These are phyloP conservation scores for Macrolepiota albuminosa DNA, from an alignment of 768 basidiomycete species.

Conservation along the genomic window DNA sequence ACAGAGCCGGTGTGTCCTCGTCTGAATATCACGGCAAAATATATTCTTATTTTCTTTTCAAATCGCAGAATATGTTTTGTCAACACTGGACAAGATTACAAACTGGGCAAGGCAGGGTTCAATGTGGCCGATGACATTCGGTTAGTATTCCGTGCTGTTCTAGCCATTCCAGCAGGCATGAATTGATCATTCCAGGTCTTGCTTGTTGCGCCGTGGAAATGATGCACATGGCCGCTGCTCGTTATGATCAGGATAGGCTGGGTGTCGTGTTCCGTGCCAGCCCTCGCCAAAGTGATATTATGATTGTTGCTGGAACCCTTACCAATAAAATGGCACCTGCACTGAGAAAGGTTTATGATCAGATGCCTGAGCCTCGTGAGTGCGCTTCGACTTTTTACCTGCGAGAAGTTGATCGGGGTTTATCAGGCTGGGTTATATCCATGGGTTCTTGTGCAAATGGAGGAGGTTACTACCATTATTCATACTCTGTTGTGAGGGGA, in stretches of 20 bases:
- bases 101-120: slow-evolving; percentile 98
- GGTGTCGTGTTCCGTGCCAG: slow-evolving; percentile 99
- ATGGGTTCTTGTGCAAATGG: slow-evolving; percentile 99
- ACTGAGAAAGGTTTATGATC: slow-evolving; percentile 92
- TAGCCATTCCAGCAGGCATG: not conserved
- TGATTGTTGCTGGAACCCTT: slow-evolving; percentile 98
- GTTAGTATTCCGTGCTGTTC: slow-evolving; percentile 25
- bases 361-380: slow-evolving; percentile 96
- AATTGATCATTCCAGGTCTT: slow-evolving; percentile 51
- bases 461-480: slow-evolving; percentile 96
- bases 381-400: slow-evolving; percentile 13
- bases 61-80: slow-evolving; percentile 84
- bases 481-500: slow-evolving; percentile 97
- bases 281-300: slow-evolving; percentile 95
- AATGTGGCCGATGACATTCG: slow-evolving; percentile 99
- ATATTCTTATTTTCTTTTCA: not conserved
- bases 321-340: slow-evolving; percentile 99
- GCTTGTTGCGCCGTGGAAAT: slow-evolving; percentile 99
- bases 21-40: not conserved
- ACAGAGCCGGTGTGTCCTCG: slow-evolving; percentile 69
- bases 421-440: slow-evolving; percentile 92
- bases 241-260: slow-evolving; percentile 97
- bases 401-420: not conserved
- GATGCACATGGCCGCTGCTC: slow-evolving; percentile 99
- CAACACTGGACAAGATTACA: slow-evolving; percentile 91